Percentiles rank a stretch among this genome's conserved stretches.
Evolutionary conservation across 2,329 filamentous ascomycete genomes (phyloP).

Genomic region (Acephala macrosclerotiorum): DNA sequence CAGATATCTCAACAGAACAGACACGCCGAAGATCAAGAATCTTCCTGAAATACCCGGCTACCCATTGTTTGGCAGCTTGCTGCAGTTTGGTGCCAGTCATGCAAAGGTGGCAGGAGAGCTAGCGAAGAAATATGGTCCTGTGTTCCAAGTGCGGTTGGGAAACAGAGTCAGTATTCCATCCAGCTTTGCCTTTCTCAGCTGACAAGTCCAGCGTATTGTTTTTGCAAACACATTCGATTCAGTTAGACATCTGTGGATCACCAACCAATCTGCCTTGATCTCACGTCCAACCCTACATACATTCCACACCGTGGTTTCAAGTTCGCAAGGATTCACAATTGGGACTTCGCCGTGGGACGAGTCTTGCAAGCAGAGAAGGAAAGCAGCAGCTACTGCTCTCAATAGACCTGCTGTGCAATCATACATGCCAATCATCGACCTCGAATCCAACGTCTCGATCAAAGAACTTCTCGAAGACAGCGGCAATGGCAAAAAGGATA

Average conservation of each 20-base stretch:
- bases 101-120: slow-evolving; percentile 61
- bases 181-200: not conserved
- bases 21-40: slow-evolving; percentile 66
- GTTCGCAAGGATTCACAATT: slow-evolving; percentile 81
- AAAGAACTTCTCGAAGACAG: slow-evolving; percentile 74
- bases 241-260: slow-evolving; percentile 78
- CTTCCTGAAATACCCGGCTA: slow-evolving; percentile 67
- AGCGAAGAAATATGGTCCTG: slow-evolving; percentile 67
- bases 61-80: slow-evolving; percentile 68
- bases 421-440: slow-evolving; percentile 84
- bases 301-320: slow-evolving; percentile 81
- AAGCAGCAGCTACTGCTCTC: slow-evolving; percentile 79
- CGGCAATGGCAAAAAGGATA: slow-evolving; percentile 64
- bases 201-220: slow-evolving; percentile 63
- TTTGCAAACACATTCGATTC: slow-evolving; percentile 82
- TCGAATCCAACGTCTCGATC: slow-evolving; percentile 76
- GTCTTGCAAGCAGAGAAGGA: slow-evolving; percentile 77
- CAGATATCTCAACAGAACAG: slow-evolving; percentile 54
- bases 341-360: slow-evolving; percentile 87
- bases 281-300: slow-evolving; percentile 82
- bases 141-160: slow-evolving; percentile 73
- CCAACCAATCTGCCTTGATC: slow-evolving; percentile 78
- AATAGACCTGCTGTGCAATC: slow-evolving; percentile 79
- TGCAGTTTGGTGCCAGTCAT: slow-evolving; percentile 66
- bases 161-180: slow-evolving; percentile 59